Evolutionary conservation across 495 filamentous ascomycete genomes (phyloP).

Genomic region (Hyaloscypha variabilis): DNA sequence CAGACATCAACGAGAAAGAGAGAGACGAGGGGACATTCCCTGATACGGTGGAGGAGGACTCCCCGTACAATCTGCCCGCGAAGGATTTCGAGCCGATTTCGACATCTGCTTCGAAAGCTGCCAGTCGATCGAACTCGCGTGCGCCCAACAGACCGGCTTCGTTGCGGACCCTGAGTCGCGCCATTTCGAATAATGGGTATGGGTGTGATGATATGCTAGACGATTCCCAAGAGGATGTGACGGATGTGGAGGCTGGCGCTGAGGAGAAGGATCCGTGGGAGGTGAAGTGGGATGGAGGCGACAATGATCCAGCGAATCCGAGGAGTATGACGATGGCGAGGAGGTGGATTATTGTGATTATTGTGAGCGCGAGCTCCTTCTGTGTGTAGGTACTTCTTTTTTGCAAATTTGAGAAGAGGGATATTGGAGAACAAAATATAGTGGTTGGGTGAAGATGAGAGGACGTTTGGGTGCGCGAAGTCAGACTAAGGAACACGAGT

Average conservation of each 20-base stretch:
- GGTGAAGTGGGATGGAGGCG: slow-evolving; percentile 71
- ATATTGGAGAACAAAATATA: not conserved
- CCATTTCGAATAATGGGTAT: slow-evolving; percentile 64
- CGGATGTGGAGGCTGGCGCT: slow-evolving; percentile 29
- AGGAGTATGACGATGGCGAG: slow-evolving; percentile 63
- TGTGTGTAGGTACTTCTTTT: slow-evolving; percentile 71
- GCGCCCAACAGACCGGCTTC: slow-evolving; percentile 21
- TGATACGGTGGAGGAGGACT: slow-evolving; percentile 2
- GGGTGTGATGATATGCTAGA: slow-evolving; percentile 46
- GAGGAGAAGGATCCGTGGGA: slow-evolving; percentile 54
- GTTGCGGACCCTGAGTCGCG: slow-evolving; percentile 33
- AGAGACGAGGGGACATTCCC: not conserved
- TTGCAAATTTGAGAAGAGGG: not conserved
- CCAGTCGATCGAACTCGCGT: slow-evolving; percentile 31
- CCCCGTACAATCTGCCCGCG: not conserved
- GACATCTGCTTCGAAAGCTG: not conserved
- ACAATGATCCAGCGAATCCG: slow-evolving; percentile 74
- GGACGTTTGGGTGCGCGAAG: not conserved
- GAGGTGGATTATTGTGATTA: slow-evolving; percentile 78
- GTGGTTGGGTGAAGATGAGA: not conserved
- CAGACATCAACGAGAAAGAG: not conserved
- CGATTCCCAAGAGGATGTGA: slow-evolving; percentile 36
- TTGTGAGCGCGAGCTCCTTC: slow-evolving; percentile 71
- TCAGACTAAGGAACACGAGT: not conserved
- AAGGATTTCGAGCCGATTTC: slow-evolving; percentile 28